Base-by-base conservation (phyloP, 208 protist genomes). In the Jaenimonas drosophilae region DNA sequence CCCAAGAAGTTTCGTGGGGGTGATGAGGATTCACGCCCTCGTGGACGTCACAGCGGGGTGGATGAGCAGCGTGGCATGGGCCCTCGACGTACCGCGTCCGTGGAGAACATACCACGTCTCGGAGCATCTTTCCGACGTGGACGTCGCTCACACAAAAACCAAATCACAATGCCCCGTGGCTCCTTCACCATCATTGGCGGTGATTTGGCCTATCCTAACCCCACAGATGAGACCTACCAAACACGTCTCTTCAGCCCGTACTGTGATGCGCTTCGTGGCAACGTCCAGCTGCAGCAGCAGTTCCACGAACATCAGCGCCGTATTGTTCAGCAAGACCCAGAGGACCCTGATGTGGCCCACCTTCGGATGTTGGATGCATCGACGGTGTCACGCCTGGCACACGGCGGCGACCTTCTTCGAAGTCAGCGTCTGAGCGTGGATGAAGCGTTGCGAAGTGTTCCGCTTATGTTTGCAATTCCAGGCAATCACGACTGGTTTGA, bases 401-500 rank as follows among this genome's bases (percentile, higher is more conserved):
- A 28, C 1, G 59, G 62, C 11, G 59, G 52, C 28, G 46, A 66
- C 24, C 55, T 68, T 20, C 30, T 45, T 23, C 41, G 60, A 11
- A 28, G 33, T 12, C 41, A 47, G 12, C 48, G 47, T 42, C 57
- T 49, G 6, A 77, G 54, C 3, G 65, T 53, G 14, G 65, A 76
- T 42, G 67, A 77, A 46, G 68, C 66, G 14, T 54, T 87, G 43
- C 71, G 59, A 16, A 83, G 55, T 27, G 48, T 72, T 43, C 80
- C 85, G 42, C 36, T 88, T 45, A 61, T 87, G 12, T 92, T 90
- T 45, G 67, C 85, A 16, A 84, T 91, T 34, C 86, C 86, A 3
- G 81, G 81, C 33, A 94, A 91, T 49, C 81, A 94, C 64, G 86
- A 91, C 61, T 94, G 86, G 86, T 71, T 89, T 48, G 86, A 94